A percentile compares a stretch with the other conserved stretches of the same genome.
Conservation (phyloP, 2,329 filamentous ascomycete species). For the Fusarium praegraminearum region DNA sequence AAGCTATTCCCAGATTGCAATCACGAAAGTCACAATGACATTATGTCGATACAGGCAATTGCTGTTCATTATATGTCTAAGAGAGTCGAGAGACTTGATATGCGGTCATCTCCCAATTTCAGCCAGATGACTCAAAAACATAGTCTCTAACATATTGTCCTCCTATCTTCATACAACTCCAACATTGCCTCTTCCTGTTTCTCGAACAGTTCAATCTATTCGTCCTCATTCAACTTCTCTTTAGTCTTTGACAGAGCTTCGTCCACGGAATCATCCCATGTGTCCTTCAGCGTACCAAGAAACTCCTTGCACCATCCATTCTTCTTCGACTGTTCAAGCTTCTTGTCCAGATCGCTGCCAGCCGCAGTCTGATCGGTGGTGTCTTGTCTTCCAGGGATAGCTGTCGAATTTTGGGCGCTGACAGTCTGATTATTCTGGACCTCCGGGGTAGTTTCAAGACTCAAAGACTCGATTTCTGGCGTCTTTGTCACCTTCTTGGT, state of each 20-base stretch:
- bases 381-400: neutral
- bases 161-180: neutral
- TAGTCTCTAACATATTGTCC: neutral
- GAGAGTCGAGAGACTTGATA: neutral
- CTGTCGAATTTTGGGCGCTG: neutral
- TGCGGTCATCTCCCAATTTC: neutral
- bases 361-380: too few species aligned
- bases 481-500: neutral
- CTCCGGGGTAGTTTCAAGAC: neutral
- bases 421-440: neutral
- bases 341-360: conserved; percentile 1
- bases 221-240: neutral
- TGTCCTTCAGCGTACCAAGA: neutral
- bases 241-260: neutral
- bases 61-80: neutral
- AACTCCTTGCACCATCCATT: conserved; percentile 31
- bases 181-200: neutral
- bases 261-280: neutral
- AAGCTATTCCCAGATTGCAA: conserved; percentile 32
- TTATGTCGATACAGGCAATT: neutral
- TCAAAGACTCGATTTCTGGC: neutral
- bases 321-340: conserved; percentile 12
- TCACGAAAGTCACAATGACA: neutral
- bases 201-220: neutral
- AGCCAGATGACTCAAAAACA: neutral